phyloP scores from a whole-genome alignment of 345 rosid genomes.

The Eucalyptus albens region DNA sequence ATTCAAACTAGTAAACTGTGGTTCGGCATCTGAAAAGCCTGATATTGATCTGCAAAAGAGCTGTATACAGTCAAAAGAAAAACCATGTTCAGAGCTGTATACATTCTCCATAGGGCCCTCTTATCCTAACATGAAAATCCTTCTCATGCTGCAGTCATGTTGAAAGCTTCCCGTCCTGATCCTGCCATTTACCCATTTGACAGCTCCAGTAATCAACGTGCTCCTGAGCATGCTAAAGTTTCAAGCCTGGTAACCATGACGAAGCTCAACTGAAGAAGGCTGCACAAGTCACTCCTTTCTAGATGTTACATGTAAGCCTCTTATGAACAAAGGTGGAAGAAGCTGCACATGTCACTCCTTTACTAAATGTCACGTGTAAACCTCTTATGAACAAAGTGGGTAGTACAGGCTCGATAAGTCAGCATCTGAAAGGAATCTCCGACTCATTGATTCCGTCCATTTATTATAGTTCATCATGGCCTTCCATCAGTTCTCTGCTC shows the following conservation, averaged over 20 bases:
- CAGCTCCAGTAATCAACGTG: neutral
- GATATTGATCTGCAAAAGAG: neutral
- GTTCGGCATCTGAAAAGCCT: neutral
- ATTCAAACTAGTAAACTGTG: neutral
- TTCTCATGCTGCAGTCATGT: neutral
- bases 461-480: conserved; percentile 70
- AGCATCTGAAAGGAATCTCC: neutral
- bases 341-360: neutral
- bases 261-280: neutral
- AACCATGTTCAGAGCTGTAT: neutral
- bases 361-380: neutral
- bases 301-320: neutral
- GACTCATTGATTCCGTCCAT: neutral
- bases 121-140: neutral
- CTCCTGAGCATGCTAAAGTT: neutral
- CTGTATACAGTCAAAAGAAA: neutral
- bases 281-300: neutral
- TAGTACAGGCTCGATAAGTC: neutral
- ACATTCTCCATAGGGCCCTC: no score
- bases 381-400: neutral
- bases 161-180: neutral
- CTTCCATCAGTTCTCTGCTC: conserved; percentile 50
- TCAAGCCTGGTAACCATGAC: neutral
- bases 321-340: neutral
- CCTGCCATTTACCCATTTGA: neutral